phyloP scores from a whole-genome alignment of 176 grass and related monocot species.

The Carex littledalei region DNA sequence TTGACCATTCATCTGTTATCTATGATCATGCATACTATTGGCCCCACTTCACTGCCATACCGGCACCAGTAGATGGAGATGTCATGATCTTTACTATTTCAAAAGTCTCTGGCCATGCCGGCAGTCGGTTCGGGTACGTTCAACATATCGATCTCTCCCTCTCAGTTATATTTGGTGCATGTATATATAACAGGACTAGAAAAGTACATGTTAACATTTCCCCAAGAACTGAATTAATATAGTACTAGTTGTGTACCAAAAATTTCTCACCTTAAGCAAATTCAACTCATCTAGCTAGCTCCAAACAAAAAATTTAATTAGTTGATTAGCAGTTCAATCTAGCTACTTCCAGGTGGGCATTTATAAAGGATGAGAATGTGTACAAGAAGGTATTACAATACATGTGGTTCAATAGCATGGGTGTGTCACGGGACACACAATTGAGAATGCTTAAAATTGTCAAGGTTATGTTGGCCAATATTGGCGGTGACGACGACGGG shows the following conservation, averaged over 20 bases:
- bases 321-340: neutral
- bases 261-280: neutral
- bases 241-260: neutral
- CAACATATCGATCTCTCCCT: neutral
- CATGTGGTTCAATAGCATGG: conserved; percentile 28
- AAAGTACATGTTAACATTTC: neutral
- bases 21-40: conserved; percentile 74
- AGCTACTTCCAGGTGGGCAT: conserved; percentile 46
- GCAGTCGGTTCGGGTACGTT: conserved; percentile 69
- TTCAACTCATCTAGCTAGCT: neutral
- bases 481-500: conserved; percentile 16
- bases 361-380: conserved; percentile 56
- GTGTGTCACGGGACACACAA: conserved; percentile 62
- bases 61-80: conserved; percentile 44
- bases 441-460: conserved; percentile 44
- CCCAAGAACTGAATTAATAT: neutral
- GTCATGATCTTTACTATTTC: conserved; percentile 64
- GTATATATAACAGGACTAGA: neutral
- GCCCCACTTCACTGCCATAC: conserved; percentile 66
- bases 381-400: conserved; percentile 32
- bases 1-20: conserved; percentile 34
- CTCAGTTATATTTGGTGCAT: neutral
- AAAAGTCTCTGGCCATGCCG: conserved; percentile 62
- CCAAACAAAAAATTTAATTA: neutral
- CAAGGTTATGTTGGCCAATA: conserved; percentile 47